Base-by-base conservation (phyloP, 805 yeast genomes). In the Metschnikowia corniflorae region DNA sequence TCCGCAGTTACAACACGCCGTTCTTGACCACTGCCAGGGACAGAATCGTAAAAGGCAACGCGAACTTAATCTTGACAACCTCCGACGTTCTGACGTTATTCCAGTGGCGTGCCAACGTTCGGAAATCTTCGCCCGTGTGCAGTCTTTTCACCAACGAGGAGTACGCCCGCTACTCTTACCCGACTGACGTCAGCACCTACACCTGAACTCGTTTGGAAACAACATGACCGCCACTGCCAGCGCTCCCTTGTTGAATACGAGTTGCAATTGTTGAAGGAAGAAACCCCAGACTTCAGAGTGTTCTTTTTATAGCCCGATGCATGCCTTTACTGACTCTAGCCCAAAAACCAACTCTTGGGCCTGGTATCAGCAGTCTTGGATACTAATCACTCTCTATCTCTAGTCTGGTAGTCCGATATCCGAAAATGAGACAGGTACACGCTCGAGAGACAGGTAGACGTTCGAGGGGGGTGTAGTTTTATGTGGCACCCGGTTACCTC, bases 71-170 rank as follows among this genome's bases (percentile, higher is more conserved):
- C 46, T 46, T 84, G 36, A 70, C 79, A 3, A 52, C 65, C 2
- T 50, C 56, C 24, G 91, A 86, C 50, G 73, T 79, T 17, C 59
- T 55, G 28, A 59, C 57, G 16, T 50, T 85, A 44, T 78, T 82
- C 50, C 64, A 69, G 9, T 71, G 78, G 61, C 84, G 94, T 61
- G 88, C 86, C 3, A 84, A 83, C 38, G 83, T 77, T 7, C 69
- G 68, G 39, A 94, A 93, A 7, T 55, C 60, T 37, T 82, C 93
- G 12, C 70, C 71, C 22, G 77, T 84, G 44, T 85, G 94, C 59
- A 69, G 70, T 25, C 67, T 82, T 21, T 78, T 86, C 61, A 80
- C 86, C 27, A 71, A 71, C 47, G 78, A 78, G 16, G 91, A 85
- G 43, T 80, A 77, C 66, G 60, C 80, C 34, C 74, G 71, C 24